phyloP scores from a whole-genome alignment of 805 yeast genomes.

The Metschnikowia corniflorae region DNA sequence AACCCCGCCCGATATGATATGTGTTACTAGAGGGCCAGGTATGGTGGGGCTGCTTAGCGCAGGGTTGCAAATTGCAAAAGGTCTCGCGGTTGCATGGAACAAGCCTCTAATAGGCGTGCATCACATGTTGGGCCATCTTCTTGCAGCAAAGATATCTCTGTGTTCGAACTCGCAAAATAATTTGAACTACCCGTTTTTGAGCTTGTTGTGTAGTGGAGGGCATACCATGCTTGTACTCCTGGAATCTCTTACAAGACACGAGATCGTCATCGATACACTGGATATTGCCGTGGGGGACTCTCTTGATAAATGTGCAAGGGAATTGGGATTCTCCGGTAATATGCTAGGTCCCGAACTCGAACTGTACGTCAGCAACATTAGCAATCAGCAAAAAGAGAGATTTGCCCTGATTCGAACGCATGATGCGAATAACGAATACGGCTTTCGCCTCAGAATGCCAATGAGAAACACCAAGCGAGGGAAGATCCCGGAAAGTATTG shows the following conservation, averaged over 20 bases:
- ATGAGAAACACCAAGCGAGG: conserved; percentile 30
- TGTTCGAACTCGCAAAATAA: neutral
- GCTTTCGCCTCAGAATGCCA: conserved; percentile 29
- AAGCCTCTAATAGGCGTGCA: conserved; percentile 86
- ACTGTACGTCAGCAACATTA: conserved; percentile 35
- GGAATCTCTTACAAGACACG: conserved; percentile 58
- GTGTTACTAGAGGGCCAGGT: conserved; percentile 96
- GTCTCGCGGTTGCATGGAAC: conserved; percentile 73
- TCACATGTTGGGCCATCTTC: conserved; percentile 92
- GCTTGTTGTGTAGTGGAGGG: conserved; percentile 86
- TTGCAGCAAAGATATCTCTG: conserved; percentile 43
- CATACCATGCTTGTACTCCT: conserved; percentile 86
- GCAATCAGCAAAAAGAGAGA: conserved; percentile 24
- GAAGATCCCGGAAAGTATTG: conserved; percentile 25
- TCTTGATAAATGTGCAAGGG: conserved; percentile 87
- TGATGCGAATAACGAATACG: conserved; percentile 21
- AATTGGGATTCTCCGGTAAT: conserved; percentile 71
- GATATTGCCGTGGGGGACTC: conserved; percentile 96
- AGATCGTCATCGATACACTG: conserved; percentile 65
- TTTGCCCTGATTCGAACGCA: conserved; percentile 22
- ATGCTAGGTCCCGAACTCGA: conserved; percentile 89
- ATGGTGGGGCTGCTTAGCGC: conserved; percentile 86
- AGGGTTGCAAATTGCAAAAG: conserved; percentile 82
- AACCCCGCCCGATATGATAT: conserved; percentile 63
- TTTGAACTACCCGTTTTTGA: conserved; percentile 58